Conservation (phyloP, 179 eudicot species). For the Sideroxylon spinosum region DNA sequence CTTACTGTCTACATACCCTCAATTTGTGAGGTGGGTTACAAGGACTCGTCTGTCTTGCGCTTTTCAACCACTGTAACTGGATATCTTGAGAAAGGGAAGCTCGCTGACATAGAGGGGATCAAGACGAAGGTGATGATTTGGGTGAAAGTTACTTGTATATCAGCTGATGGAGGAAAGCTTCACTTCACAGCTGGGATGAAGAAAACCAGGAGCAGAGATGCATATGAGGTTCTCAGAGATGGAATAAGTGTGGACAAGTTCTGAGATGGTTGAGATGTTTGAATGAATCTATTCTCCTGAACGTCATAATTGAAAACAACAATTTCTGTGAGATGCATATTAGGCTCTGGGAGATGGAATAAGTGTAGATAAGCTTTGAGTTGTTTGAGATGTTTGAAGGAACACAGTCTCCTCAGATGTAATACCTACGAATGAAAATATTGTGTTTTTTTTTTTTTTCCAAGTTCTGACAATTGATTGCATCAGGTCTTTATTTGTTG, state of each 20-base stretch:
- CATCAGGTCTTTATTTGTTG: not conserved
- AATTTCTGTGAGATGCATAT: constrained; percentile 48
- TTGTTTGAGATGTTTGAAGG: not conserved
- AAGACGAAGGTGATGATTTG: constrained; percentile 86
- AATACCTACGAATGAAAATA: constrained; percentile 33
- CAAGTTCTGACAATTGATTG: not conserved
- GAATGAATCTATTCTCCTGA: not conserved
- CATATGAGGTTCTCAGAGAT: constrained; percentile 76
- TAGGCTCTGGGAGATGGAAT: constrained; percentile 76
- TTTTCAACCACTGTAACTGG: constrained; percentile 76
- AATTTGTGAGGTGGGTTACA: constrained; percentile 84
- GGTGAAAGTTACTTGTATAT: constrained; percentile 71
- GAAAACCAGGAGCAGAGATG: constrained; percentile 70
- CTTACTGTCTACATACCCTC: constrained; percentile 72
- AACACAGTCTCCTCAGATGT: constrained; percentile 1
- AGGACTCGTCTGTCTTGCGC: constrained; percentile 74
- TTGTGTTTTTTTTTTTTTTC: too few relatives aligned
- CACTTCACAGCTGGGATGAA: constrained; percentile 75
- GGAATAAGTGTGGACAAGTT: constrained; percentile 73
- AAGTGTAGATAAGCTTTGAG: constrained; percentile 61
- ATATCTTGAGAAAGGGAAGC: constrained; percentile 77
- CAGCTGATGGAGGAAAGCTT: constrained; percentile 66
- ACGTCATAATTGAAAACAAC: not conserved
- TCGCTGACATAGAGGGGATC: constrained; percentile 80
- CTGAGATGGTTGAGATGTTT: constrained; percentile 26